Percentiles rank a stretch among this genome's conserved stretches.
phyloP scores from a whole-genome alignment of 305 asterid genomes.

The Nicotiana rustica region DNA sequence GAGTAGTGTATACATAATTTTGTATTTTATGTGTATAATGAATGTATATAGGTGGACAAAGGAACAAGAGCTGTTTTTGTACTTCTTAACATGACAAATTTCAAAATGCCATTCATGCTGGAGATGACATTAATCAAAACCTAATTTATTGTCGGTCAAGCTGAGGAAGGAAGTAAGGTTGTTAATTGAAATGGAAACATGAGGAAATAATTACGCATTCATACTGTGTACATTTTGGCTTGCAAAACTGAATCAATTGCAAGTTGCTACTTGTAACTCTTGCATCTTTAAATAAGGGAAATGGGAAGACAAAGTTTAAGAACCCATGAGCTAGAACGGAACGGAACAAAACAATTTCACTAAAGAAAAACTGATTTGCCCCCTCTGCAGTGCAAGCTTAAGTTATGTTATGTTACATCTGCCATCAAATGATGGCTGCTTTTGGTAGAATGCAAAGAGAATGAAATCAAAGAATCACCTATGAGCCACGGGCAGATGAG shows the following conservation, averaged over 20 bases:
- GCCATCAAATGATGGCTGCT: conserved; percentile 57
- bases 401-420: conserved; percentile 56
- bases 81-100: no score
- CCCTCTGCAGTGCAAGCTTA: conserved; percentile 21
- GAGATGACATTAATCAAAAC: background rate
- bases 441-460: conserved; percentile 39
- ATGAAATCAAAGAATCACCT: conserved; percentile 62
- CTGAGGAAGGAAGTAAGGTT: background rate
- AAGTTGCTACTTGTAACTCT: conserved; percentile 17
- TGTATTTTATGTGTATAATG: no score
- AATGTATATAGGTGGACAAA: background rate
- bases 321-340: conserved; percentile 18
- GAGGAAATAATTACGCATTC: background rate
- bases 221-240: background rate
- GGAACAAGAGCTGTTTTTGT: background rate
- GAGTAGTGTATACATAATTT: no score
- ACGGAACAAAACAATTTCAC: conserved; percentile 16
- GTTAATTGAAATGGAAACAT: background rate
- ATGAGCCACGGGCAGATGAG: conserved; percentile 39
- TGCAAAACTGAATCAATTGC: conserved; percentile 23
- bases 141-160: background rate
- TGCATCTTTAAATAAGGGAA: conserved; percentile 31
- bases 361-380: background rate
- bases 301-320: conserved; percentile 12
- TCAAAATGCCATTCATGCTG: background rate